Evolutionary conservation across 2,329 filamentous ascomycete species (phyloP).

Genomic region (Colletotrichum noveboracense): DNA sequence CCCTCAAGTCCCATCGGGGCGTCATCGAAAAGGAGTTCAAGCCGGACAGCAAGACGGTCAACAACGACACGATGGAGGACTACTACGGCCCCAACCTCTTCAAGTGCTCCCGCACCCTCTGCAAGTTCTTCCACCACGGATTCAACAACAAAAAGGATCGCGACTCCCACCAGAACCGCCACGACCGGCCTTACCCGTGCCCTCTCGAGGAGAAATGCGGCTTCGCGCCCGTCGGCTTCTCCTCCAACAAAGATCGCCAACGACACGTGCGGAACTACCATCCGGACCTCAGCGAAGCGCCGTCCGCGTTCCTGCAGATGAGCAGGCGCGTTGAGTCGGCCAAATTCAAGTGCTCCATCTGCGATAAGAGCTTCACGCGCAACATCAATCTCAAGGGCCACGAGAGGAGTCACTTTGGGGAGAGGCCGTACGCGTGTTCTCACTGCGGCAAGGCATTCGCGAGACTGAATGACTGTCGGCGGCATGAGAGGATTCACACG

Average conservation of each 20-base stretch:
- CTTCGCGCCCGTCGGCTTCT: slow-evolving; percentile 41
- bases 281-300: too few relatives aligned
- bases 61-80: slow-evolving; percentile 13
- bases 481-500: slow-evolving; percentile 35
- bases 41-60: background rate
- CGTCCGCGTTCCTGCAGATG: slow-evolving; percentile 23
- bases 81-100: slow-evolving; percentile 43
- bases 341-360: slow-evolving; percentile 36
- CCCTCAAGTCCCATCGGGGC: slow-evolving; percentile 31
- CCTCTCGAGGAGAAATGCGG: slow-evolving; percentile 34
- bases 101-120: slow-evolving; percentile 46
- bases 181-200: slow-evolving; percentile 46
- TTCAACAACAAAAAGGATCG: slow-evolving; percentile 34
- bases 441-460: slow-evolving; percentile 36
- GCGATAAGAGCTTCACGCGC: slow-evolving; percentile 41
- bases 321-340: slow-evolving; percentile 22
- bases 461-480: slow-evolving; percentile 34
- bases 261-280: slow-evolving; percentile 31
- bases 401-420: slow-evolving; percentile 39
- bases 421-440: slow-evolving; percentile 32
- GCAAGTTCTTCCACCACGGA: slow-evolving; percentile 47
- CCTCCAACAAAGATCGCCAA: slow-evolving; percentile 41
- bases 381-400: slow-evolving; percentile 39
- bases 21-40: slow-evolving; percentile 28
- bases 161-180: slow-evolving; percentile 40